Evolutionary conservation across 306 rosid genomes (phyloP), one percentile per base, ranked within the genome.

Genomic region (Heteromeles arbutifolia): DNA sequence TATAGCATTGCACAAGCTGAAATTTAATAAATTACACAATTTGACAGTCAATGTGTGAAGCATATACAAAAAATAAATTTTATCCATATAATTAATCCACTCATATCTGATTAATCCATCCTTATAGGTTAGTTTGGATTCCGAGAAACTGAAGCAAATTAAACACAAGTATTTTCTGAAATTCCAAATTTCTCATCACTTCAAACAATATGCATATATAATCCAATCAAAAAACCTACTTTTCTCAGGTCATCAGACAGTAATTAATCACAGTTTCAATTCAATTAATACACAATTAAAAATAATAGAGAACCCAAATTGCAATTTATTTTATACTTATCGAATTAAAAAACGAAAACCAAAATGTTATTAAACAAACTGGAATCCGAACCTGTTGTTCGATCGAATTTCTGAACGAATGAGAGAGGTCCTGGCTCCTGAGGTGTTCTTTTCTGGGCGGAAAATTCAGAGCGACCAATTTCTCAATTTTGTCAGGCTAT

Each of bases 351-450:
- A 28, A 45, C 64, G 7, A 26, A 25, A 32, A 53, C 52, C 57
- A 65, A 78, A 67, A 41, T 1, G 22, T 6, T 10, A 12, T 19
- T 31, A 50, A 25, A 13, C 11, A 41, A 78, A 72, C 10, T 5
- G 19, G 77, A 72, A 78, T 58, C 67, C 53, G 53, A 17, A 74
- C 71, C 78, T 59, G 45, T n/a, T 53, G 34, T 15, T 61, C 13
- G 22, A 73, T 66, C 53, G 78, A 39, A 79, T 26, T 56, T 25
- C 17, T 21, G 57, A n/a, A 45, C 66, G 61, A 69, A n/a, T 29
- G 65, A 50, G 66, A 37, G 66, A 34, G 39, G 39, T 34, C 39
- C 39, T 34, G 39, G 31, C 7, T 6, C 37, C 66, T 13, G n/a
- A 14, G 68, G 12, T 18, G 68, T 17, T 2, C 13, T 44, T 44